These are phyloP conservation scores for Limtongia smithiae DNA, from an alignment of 805 yeast genomes.

Conservation along the genomic window DNA sequence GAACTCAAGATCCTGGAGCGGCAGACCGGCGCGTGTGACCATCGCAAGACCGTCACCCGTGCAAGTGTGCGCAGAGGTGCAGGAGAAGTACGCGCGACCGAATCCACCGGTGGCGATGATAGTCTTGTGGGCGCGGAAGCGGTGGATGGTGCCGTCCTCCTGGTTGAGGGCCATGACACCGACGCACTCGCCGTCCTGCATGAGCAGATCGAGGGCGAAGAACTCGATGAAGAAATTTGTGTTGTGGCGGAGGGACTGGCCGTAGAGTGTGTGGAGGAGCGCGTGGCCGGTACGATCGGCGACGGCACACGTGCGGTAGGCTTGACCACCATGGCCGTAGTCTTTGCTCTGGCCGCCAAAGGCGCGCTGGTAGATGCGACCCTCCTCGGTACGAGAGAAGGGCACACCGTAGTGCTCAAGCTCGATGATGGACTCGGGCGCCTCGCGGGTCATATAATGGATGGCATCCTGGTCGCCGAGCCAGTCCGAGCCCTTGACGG, in stretches of 20 bases:
- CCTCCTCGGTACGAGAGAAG: slow-evolving; percentile 93
- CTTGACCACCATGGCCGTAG: slow-evolving; percentile 98
- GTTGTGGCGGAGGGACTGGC: slow-evolving; percentile 94
- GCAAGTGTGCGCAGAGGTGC: slow-evolving; percentile 99
- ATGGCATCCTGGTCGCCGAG: slow-evolving; percentile 99
- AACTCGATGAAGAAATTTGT: slow-evolving; percentile 97
- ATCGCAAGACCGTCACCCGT: slow-evolving; percentile 99
- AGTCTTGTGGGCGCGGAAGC: slow-evolving; percentile 96
- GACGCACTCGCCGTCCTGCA: slow-evolving; percentile 92
- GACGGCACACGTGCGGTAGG: slow-evolving; percentile 98
- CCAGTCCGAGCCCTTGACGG: slow-evolving; percentile 99
- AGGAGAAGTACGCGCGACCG: slow-evolving; percentile 97
- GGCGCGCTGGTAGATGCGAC: slow-evolving; percentile 97
- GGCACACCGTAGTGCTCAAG: slow-evolving; percentile 98
- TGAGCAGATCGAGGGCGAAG: slow-evolving; percentile 90
- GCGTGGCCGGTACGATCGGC: slow-evolving; percentile 99
- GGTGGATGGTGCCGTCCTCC: slow-evolving; percentile 97
- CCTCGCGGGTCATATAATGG: slow-evolving; percentile 98
- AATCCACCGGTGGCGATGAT: slow-evolving; percentile 98
- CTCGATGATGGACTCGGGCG: slow-evolving; percentile 92
- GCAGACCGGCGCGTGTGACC: slow-evolving; percentile 98
- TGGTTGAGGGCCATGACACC: slow-evolving; percentile 98
- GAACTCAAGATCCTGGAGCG: slow-evolving; percentile 94
- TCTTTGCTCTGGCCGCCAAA: slow-evolving; percentile 97
- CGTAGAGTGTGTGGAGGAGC: slow-evolving; percentile 88